Evolutionary conservation across 2,329 filamentous ascomycete genomes (phyloP).

Genomic region (Colletotrichum sp.): DNA sequence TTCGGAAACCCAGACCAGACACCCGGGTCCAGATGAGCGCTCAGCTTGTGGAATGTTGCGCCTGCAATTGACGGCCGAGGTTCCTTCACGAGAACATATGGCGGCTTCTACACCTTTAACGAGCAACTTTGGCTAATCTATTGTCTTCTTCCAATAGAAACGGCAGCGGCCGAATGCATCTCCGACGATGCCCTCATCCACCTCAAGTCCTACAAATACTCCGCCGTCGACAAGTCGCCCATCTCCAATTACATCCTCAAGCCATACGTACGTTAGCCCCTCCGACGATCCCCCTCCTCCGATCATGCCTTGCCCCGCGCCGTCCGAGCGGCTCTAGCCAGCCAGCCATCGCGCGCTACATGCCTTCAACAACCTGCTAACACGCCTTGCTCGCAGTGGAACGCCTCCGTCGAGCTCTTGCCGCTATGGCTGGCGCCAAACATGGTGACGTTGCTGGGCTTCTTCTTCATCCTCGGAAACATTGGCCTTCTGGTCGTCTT

Average conservation of each 20-base stretch:
- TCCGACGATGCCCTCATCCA: constrained; percentile 91
- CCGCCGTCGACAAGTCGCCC: constrained; percentile 92
- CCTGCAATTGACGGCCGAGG: background rate
- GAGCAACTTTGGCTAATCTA: background rate
- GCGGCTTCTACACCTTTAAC: background rate
- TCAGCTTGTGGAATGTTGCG: background rate
- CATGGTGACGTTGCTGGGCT: constrained; percentile 94
- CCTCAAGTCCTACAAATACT: constrained; percentile 96
- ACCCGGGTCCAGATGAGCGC: background rate
- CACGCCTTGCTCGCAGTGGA: constrained; percentile 72
- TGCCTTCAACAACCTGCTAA: constrained; percentile 21
- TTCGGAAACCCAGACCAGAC: background rate
- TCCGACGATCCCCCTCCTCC: constrained; percentile 8
- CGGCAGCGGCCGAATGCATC: constrained; percentile 72
- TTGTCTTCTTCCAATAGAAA: constrained; percentile 27
- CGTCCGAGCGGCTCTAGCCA: constrained; percentile 6
- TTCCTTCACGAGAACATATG: background rate
- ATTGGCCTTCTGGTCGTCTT: constrained; percentile 75
- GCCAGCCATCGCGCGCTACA: background rate
- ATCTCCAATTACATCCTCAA: constrained; percentile 92
- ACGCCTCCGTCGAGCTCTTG: constrained; percentile 88
- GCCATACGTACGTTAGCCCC: constrained; percentile 77
- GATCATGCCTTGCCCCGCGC: constrained; percentile 14
- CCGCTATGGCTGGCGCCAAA: constrained; percentile 98
- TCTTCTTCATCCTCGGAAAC: constrained; percentile 91